Base-by-base conservation (phyloP, 2,329 filamentous ascomycete species). In the Colletotrichum neosansevieriae region DNA sequence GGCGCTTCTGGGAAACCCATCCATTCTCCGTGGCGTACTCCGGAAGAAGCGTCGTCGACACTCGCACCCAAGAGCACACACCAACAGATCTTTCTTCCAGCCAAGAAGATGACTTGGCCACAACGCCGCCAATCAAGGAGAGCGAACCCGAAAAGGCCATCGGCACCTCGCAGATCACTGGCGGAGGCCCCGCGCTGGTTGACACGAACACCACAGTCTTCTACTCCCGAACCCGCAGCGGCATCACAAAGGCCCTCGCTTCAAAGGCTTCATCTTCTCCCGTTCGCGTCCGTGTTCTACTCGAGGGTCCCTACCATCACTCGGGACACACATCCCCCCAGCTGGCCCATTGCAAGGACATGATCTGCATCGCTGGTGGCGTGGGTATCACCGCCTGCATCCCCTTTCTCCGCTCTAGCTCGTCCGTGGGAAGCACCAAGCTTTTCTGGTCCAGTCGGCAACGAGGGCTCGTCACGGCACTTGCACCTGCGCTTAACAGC, bases 1-100 rank as follows among this genome's bases (percentile, higher is more conserved):
- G 67, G 67, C 47, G 58, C 2, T 34, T 67, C 40, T 70, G 67
- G 67, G 67, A 70, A 19, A 70, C 42, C 1, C 67, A 70, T 21
- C 67, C 67, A 1, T 70, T 70, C 47, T 67, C 67, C 13, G 63
- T 61, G 1, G 63, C 63, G 2, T 51, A 54, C 40, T 17, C 36
- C 12, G 58, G 38, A n/a, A 1, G 9, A 2, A 15, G 13, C 7
- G 50, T 19, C 3, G 3, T 15, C 19, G 13, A n/a, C n/a, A 12
- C 50, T 24, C 36, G 17, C 6, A 12, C 19, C 42, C 40, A 24
- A 2, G 4, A 38, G 12, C 3, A 19, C 32, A 0, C 15, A 17
- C 17, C 38, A 12, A 3, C 12, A 34, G 9, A 9, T 24, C 7
- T 54, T 13, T 21, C 51, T 11, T 29, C 51, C 13, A 2, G 13